These are phyloP conservation scores for Yamadazyma dushanensis DNA, from an alignment of 1,139 yeast species.

Conservation along the genomic window DNA sequence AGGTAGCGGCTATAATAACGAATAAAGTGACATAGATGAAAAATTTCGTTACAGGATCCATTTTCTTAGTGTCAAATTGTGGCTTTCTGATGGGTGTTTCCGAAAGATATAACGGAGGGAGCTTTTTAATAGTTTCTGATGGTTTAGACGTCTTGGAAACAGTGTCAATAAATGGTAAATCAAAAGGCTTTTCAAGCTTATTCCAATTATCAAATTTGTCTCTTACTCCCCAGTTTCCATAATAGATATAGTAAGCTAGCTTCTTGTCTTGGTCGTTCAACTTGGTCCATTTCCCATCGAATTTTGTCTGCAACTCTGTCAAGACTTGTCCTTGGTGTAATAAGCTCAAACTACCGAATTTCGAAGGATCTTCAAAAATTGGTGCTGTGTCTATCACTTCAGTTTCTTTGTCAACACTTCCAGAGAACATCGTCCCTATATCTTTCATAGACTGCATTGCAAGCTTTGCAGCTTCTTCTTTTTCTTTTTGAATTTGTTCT, in stretches of 20 bases:
- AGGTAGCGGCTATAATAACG: conserved; percentile 43
- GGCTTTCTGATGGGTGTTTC: conserved; percentile 46
- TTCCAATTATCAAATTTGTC: conserved; percentile 53
- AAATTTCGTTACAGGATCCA: conserved; percentile 57
- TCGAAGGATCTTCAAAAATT: conserved; percentile 46
- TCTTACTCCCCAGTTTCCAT: conserved; percentile 66
- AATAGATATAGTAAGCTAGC: conserved; percentile 56
- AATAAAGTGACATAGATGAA: conserved; percentile 49
- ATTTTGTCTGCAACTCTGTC: conserved; percentile 52
- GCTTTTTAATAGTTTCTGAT: conserved; percentile 25
- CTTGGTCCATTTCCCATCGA: conserved; percentile 53
- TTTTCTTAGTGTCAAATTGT: conserved; percentile 49
- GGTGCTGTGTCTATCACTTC: conserved; percentile 58
- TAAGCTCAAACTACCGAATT: conserved; percentile 46
- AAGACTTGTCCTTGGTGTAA: conserved; percentile 61
- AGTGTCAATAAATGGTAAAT: conserved; percentile 56
- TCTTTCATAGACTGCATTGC: conserved; percentile 47
- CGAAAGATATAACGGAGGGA: conserved; percentile 47
- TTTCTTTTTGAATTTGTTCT: conserved; percentile 17
- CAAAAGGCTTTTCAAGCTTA: conserved; percentile 43
- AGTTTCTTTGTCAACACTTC: conserved; percentile 31
- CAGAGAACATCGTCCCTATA: conserved; percentile 38
- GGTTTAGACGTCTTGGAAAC: conserved; percentile 24
- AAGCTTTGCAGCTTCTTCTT: conserved; percentile 39
- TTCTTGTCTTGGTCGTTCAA: conserved; percentile 46